Percentiles rank a stretch among this genome's conserved stretches.
phyloP scores from a whole-genome alignment of 176 grass and related monocot genomes.

The Luzula sylvatica region DNA sequence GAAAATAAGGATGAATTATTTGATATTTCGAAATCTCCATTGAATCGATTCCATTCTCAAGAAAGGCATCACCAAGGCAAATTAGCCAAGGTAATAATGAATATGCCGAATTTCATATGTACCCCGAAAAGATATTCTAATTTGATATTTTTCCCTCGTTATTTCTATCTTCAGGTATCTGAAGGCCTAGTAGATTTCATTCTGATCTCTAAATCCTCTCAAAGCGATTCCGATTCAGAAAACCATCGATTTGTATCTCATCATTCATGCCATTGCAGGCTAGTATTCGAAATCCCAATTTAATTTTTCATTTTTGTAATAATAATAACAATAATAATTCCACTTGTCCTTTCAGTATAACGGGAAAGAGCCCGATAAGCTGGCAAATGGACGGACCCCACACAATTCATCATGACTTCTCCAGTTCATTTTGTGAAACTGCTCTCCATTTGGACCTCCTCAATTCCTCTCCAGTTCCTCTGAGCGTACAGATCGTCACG shows the following conservation, averaged over 20 bases:
- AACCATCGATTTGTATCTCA: constrained; percentile 38
- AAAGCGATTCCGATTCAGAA: constrained; percentile 27
- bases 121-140: no score
- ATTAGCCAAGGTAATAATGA: constrained; percentile 42
- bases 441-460: constrained; percentile 49
- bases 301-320: not conserved
- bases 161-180: constrained; percentile 41
- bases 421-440: constrained; percentile 53
- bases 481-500: constrained; percentile 43
- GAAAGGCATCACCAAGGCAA: constrained; percentile 77
- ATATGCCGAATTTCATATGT: no score
- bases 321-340: constrained; percentile 9
- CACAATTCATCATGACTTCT: constrained; percentile 74
- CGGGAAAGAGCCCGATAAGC: constrained; percentile 42
- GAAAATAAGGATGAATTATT: constrained; percentile 27
- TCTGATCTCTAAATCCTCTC: constrained; percentile 53
- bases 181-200: constrained; percentile 77
- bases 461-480: constrained; percentile 36
- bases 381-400: constrained; percentile 76
- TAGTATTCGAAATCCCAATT: constrained; percentile 38
- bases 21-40: constrained; percentile 63
- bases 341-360: constrained; percentile 43
- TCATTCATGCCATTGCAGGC: constrained; percentile 86
- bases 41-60: constrained; percentile 72
- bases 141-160: not conserved